Conservation (phyloP, 352 stramenopile genomes). For the Peronospora destructor region DNA sequence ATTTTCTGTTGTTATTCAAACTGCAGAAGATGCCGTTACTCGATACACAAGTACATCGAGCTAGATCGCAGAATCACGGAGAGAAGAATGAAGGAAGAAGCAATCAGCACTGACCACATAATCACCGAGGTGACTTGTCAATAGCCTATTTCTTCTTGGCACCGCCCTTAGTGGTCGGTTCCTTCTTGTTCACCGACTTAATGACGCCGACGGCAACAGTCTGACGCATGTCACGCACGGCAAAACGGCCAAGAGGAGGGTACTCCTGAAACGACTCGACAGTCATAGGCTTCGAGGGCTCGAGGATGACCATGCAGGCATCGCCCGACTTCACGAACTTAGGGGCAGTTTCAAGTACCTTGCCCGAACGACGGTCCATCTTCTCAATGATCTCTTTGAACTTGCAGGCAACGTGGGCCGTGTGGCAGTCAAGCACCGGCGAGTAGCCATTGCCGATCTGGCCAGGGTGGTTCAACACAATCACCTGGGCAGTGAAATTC, state of each 20-base stretch:
- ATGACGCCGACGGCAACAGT: constrained; percentile 97
- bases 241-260: constrained; percentile 92
- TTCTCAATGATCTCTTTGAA: constrained; percentile 93
- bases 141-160: constrained; percentile 42
- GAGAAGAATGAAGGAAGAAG: constrained; percentile 21
- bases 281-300: constrained; percentile 90
- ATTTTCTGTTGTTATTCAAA: constrained; percentile 43
- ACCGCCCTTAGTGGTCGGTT: constrained; percentile 28
- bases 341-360: constrained; percentile 91
- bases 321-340: constrained; percentile 94
- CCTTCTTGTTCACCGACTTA: constrained; percentile 90
- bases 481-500: constrained; percentile 93
- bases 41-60: constrained; percentile 23
- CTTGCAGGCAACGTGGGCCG: constrained; percentile 93
- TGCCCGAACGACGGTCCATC: constrained; percentile 94
- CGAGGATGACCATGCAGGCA: constrained; percentile 92
- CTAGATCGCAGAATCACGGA: constrained; percentile 18
- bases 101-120: constrained; percentile 15
- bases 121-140: constrained; percentile 21
- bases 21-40: constrained; percentile 22
- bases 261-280: constrained; percentile 97
- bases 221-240: constrained; percentile 94
- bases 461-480: constrained; percentile 94
- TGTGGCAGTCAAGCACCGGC: constrained; percentile 96
- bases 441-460: constrained; percentile 91